A percentile compares a stretch with the other conserved stretches of the same genome.
Evolutionary conservation across 768 basidiomycete species (phyloP).

Genomic region (Mycena alexandri): DNA sequence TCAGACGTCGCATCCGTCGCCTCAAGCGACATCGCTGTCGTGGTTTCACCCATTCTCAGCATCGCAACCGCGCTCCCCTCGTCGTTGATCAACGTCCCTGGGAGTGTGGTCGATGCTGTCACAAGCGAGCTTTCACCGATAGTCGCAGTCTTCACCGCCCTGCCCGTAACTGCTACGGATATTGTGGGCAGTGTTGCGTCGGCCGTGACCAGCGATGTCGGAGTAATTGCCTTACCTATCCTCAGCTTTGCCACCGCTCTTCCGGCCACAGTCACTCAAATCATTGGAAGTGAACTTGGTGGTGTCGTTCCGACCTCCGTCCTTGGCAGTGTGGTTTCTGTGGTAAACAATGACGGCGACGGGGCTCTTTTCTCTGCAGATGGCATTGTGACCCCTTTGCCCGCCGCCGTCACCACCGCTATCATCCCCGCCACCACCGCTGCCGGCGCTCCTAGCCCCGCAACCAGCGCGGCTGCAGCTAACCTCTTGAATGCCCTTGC

Average conservation of each 20-base stretch:
- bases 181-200: background rate
- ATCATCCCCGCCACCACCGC: too few relatives aligned
- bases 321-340: background rate
- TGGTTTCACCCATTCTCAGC: too few relatives aligned
- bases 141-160: background rate
- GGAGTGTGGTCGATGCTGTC: background rate
- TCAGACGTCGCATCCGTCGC: too few relatives aligned
- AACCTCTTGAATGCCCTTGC: constrained; percentile 6
- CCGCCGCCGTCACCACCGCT: too few relatives aligned
- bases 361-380: constrained; percentile 1
- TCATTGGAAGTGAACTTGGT: background rate
- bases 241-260: background rate
- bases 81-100: background rate
- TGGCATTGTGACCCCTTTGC: background rate
- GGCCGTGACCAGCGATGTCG: background rate
- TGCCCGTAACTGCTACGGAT: background rate
- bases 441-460: background rate
- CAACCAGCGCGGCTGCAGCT: constrained; percentile 1
- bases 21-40: too few relatives aligned
- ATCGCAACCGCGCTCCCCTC: background rate
- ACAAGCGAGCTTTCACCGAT: constrained; percentile 2
- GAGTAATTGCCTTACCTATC: background rate
- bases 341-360: background rate
- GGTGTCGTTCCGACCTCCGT: background rate
- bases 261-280: constrained; percentile 1